Evolutionary conservation across 257 asterid genomes (phyloP).

Genomic region (Penstemon davidsonii): DNA sequence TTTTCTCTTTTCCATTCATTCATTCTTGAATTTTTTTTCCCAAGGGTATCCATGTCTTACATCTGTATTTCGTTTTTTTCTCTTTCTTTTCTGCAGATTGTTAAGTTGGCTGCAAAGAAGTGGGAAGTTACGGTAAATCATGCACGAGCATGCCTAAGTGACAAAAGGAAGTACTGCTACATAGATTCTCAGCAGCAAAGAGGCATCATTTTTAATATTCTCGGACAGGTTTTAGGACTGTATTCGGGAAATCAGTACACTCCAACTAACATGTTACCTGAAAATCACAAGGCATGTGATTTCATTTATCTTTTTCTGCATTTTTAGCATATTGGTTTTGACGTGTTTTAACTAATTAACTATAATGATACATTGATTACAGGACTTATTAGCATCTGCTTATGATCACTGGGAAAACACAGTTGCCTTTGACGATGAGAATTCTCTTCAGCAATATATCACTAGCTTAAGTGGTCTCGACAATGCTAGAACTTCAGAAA

Average conservation of each 20-base stretch:
- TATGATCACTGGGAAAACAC: constrained; percentile 33
- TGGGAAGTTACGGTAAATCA: constrained; percentile 44
- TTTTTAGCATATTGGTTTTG: not conserved
- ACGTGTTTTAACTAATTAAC: not conserved
- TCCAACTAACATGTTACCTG: constrained; percentile 27
- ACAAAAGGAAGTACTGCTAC: constrained; percentile 36
- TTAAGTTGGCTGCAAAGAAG: constrained; percentile 27
- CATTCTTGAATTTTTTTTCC: not conserved
- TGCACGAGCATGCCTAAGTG: constrained; percentile 48
- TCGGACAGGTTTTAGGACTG: constrained; percentile 42
- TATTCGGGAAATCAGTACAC: constrained; percentile 23
- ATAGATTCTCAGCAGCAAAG: constrained; percentile 23
- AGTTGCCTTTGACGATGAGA: constrained; percentile 28
- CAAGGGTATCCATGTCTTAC: not conserved
- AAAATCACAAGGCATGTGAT: constrained; percentile 44
- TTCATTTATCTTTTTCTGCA: not conserved
- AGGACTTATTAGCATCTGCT: constrained; percentile 40
- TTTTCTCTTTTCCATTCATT: not conserved
- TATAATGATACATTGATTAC: constrained; percentile 38
- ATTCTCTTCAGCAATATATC: constrained; percentile 27
- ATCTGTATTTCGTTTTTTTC: not conserved
- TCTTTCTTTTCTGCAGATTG: constrained; percentile 34
- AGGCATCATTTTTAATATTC: constrained; percentile 42
- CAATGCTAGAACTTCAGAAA: constrained; percentile 16
- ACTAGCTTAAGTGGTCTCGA: not conserved